Conservation (phyloP, 1,284 basidiomycete species). For the Meira miltonrushii region DNA sequence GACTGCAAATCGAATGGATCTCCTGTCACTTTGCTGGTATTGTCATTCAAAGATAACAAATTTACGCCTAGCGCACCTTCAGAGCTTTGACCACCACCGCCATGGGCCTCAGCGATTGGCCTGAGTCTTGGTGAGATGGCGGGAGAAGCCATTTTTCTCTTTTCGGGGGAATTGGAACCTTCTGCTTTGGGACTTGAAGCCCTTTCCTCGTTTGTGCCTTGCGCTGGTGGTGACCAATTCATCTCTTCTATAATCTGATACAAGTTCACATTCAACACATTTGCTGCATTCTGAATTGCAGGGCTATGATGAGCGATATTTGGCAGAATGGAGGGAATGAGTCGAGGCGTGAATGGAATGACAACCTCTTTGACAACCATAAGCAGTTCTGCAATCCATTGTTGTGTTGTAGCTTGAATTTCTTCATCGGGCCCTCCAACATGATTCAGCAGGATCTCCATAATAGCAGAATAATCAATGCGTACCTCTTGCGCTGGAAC, state of each 20-base stretch:
- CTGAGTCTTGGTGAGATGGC: neutral
- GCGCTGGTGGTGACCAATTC: neutral
- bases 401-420: conserved; percentile 58
- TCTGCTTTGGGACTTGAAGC: neutral
- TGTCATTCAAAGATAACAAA: neutral
- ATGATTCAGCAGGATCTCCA: conserved; percentile 90
- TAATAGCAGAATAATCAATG: conserved; percentile 84
- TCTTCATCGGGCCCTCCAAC: conserved; percentile 65
- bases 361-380: conserved; percentile 83
- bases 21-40: conserved; percentile 20
- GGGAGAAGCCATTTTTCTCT: neutral
- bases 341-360: conserved; percentile 85
- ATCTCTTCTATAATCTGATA: conserved; percentile 72
- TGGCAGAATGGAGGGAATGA: conserved; percentile 85
- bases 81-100: neutral
- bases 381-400: conserved; percentile 89
- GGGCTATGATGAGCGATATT: conserved; percentile 86
- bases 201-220: neutral
- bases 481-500: conserved; percentile 85
- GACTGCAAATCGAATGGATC: conserved; percentile 86
- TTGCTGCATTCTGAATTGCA: conserved; percentile 81
- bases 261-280: conserved; percentile 78
- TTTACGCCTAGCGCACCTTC: neutral
- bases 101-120: neutral
- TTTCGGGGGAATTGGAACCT: neutral